Evolutionary conservation across 768 basidiomycete species (phyloP).

Genomic region (Gautieria morchelliformis): DNA sequence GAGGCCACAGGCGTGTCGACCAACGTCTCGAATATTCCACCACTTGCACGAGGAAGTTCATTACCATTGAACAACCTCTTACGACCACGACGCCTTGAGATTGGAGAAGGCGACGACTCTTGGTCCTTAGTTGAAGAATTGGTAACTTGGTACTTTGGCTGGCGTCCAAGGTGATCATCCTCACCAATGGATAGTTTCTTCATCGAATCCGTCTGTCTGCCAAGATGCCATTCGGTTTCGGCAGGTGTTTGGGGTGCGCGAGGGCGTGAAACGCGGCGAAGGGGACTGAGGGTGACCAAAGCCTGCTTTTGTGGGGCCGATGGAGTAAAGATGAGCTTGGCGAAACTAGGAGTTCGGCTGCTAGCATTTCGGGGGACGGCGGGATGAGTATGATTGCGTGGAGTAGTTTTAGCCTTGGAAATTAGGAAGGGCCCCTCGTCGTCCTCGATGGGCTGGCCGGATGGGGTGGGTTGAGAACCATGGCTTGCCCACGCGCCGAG

Average conservation of each 20-base stretch:
- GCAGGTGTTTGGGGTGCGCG: constrained; percentile 44
- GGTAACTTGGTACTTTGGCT: not conserved
- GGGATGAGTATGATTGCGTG: not conserved
- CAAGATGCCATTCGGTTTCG: constrained; percentile 41
- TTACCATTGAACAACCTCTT: constrained; percentile 42
- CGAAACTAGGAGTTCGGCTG: not conserved
- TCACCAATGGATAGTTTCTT: constrained; percentile 50
- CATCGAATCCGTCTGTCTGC: constrained; percentile 54
- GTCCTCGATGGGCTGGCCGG: not conserved
- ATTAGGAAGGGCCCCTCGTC: constrained; percentile 3
- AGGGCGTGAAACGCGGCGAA: constrained; percentile 37
- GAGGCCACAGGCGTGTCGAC: constrained; percentile 26
- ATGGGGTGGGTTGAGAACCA: not conserved
- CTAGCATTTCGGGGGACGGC: not conserved
- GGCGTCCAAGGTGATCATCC: not conserved
- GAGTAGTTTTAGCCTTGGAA: not conserved
- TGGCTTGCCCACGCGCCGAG: not conserved
- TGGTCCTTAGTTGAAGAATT: not conserved
- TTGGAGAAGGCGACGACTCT: constrained; percentile 15
- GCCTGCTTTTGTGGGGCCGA: constrained; percentile 3
- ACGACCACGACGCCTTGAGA: constrained; percentile 35
- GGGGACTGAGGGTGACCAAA: constrained; percentile 47
- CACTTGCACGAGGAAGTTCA: constrained; percentile 38
- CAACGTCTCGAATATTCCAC: constrained; percentile 3
- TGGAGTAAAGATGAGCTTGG: not conserved